Percentiles rank a stretch among this genome's conserved stretches.
Evolutionary conservation across 1,284 basidiomycete genomes (phyloP).

Genomic region (Cronartium ribicola): DNA sequence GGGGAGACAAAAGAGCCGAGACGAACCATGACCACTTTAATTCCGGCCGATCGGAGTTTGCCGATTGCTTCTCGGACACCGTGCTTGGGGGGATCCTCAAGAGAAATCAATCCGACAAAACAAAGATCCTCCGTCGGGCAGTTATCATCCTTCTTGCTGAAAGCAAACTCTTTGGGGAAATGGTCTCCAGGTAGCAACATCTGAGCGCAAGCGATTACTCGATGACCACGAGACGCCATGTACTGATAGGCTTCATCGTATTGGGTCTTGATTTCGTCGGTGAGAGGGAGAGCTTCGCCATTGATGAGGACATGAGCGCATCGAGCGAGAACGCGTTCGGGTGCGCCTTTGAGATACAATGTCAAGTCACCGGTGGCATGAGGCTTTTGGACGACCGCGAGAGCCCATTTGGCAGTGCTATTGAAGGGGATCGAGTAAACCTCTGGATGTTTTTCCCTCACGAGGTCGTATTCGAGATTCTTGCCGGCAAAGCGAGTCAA

Average conservation of each 20-base stretch:
- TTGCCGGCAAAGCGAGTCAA: constrained; percentile 64
- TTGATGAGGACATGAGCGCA: constrained; percentile 62
- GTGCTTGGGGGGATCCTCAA: constrained; percentile 67
- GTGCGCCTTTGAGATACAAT: constrained; percentile 58
- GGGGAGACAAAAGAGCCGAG: constrained; percentile 49
- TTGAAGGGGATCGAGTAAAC: constrained; percentile 69
- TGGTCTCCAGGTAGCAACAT: constrained; percentile 56
- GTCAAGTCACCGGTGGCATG: constrained; percentile 21
- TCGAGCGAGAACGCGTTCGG: constrained; percentile 63
- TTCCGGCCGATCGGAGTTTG: constrained; percentile 63
- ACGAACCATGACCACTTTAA: constrained; percentile 70
- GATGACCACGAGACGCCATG: constrained; percentile 67
- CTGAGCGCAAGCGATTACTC: constrained; percentile 66
- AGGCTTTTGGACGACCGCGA: constrained; percentile 59
- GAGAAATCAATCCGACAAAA: constrained; percentile 63
- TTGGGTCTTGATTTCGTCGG: constrained; percentile 58
- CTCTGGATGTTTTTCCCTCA: constrained; percentile 58
- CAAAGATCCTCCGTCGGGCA: constrained; percentile 61
- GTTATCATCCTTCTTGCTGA: constrained; percentile 59
- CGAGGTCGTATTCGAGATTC: constrained; percentile 57
- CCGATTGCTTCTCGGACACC: constrained; percentile 67
- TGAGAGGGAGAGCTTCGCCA: constrained; percentile 57
- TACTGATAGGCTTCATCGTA: constrained; percentile 66
- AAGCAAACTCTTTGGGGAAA: constrained; percentile 57
- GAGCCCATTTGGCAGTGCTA: constrained; percentile 66